Percentiles rank a stretch among this genome's conserved stretches.
Evolutionary conservation across 768 basidiomycete genomes (phyloP).

Genomic region (Rhizopogon roseolus): DNA sequence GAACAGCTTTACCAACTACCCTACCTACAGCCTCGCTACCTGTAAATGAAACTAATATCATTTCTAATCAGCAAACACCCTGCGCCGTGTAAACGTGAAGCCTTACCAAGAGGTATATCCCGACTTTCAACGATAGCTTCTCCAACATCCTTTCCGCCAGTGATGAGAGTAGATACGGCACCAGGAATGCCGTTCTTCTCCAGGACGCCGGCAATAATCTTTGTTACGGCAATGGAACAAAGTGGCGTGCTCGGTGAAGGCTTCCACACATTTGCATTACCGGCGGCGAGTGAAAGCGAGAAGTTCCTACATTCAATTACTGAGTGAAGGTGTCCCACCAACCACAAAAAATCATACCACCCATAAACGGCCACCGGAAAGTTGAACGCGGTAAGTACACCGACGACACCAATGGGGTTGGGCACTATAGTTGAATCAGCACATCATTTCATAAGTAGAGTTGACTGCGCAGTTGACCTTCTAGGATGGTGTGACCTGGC

Average conservation of each 20-base stretch:
- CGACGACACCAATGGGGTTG: conserved; percentile 78
- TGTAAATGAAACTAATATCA: conserved; percentile 79
- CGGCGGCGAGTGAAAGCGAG: conserved; percentile 80
- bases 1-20: conserved; percentile 83
- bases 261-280: conserved; percentile 95
- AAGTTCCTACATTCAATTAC: conserved; percentile 62
- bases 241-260: conserved; percentile 87
- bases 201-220: conserved; percentile 75
- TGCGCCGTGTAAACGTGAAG: not conserved
- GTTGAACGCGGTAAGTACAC: conserved; percentile 89
- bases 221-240: conserved; percentile 87
- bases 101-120: conserved; percentile 73
- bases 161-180: conserved; percentile 77
- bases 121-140: conserved; percentile 70
- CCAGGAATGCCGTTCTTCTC: conserved; percentile 82
- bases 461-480: conserved; percentile 45
- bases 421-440: conserved; percentile 51
- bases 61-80: not conserved
- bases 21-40: conserved; percentile 88
- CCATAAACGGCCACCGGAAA: conserved; percentile 94
- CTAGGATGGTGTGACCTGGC: conserved; percentile 85
- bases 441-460: conserved; percentile 1
- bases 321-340: not conserved
- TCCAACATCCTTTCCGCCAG: conserved; percentile 79
- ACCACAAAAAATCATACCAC: conserved; percentile 45